Evolutionary conservation across 2,329 filamentous ascomycete genomes (phyloP).

Genomic region (Botrytis fabae): DNA sequence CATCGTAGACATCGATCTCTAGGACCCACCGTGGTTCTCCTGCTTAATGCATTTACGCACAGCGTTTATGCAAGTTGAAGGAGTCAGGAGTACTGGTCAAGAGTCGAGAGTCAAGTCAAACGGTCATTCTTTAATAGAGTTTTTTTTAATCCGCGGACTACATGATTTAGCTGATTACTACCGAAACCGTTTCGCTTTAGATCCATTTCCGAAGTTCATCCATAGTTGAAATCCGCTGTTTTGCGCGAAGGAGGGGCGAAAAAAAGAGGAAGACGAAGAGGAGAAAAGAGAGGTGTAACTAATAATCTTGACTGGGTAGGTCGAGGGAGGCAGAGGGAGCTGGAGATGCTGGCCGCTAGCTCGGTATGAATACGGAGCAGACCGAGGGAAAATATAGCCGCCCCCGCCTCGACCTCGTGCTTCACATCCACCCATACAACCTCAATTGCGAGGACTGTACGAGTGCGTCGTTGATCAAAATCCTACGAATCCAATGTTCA

Average conservation of each 20-base stretch:
- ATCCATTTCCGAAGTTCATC: slow-evolving; percentile 10
- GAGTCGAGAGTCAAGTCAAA: not conserved
- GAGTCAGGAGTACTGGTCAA: not conserved
- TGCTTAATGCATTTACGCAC: not conserved
- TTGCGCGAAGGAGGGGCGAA: not conserved
- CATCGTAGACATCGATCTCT: not conserved
- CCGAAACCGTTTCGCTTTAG: slow-evolving; percentile 1
- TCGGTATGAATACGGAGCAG: not conserved
- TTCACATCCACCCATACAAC: not conserved
- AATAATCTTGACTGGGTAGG: not conserved
- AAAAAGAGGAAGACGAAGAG: not conserved
- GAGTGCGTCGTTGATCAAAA: too few relatives aligned
- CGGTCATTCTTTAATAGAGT: not conserved
- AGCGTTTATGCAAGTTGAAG: not conserved
- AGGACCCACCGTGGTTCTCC: not conserved
- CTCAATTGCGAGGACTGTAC: not conserved
- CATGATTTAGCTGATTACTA: not conserved
- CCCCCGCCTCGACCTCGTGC: not conserved
- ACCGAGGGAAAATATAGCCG: not conserved
- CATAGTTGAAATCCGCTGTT: not conserved
- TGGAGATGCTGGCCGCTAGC: too few relatives aligned
- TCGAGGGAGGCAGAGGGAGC: too few relatives aligned
- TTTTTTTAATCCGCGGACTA: not conserved
- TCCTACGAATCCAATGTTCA: not conserved
- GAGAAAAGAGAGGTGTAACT: not conserved